phyloP scores from a whole-genome alignment of 2,329 filamentous ascomycete species.

The Talaromyces amestolkiae region DNA sequence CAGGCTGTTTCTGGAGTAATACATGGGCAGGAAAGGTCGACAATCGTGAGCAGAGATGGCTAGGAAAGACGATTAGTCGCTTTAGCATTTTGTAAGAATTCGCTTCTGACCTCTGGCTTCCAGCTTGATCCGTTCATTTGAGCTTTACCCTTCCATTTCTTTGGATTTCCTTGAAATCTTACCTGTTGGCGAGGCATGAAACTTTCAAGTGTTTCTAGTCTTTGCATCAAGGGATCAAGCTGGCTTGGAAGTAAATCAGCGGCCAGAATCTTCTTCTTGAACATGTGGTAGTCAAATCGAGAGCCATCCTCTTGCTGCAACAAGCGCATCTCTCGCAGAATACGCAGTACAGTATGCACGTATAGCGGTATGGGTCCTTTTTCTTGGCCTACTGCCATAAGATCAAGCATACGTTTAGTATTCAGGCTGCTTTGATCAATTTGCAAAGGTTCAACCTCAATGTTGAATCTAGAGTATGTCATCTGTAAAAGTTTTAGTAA shows the following conservation, averaged over 20 bases:
- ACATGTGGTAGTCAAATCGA: constrained; percentile 24
- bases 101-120: not conserved
- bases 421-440: constrained; percentile 10
- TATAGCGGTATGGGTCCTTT: constrained; percentile 10
- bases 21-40: constrained; percentile 72
- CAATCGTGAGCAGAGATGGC: constrained; percentile 59
- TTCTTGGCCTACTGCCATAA: constrained; percentile 12
- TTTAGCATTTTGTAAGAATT: constrained; percentile 30
- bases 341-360: constrained; percentile 21
- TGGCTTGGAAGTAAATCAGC: constrained; percentile 19
- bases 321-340: constrained; percentile 26
- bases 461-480: not conserved
- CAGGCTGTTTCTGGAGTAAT: constrained; percentile 66
- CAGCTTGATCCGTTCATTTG: not conserved
- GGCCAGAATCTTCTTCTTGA: constrained; percentile 18
- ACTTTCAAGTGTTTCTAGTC: constrained; percentile 24
- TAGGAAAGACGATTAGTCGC: constrained; percentile 27
- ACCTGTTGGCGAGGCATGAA: constrained; percentile 20
- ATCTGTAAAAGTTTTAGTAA: not conserved
- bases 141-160: not conserved
- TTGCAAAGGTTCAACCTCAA: constrained; percentile 3
- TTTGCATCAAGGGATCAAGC: constrained; percentile 21
- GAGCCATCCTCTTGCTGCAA: not conserved
- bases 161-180: not conserved
- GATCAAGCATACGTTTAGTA: constrained; percentile 14